Evolutionary conservation across 2,329 filamentous ascomycete species (phyloP), one percentile per base, ranked within the genome.

Genomic region (Penicillium oxalicum): DNA sequence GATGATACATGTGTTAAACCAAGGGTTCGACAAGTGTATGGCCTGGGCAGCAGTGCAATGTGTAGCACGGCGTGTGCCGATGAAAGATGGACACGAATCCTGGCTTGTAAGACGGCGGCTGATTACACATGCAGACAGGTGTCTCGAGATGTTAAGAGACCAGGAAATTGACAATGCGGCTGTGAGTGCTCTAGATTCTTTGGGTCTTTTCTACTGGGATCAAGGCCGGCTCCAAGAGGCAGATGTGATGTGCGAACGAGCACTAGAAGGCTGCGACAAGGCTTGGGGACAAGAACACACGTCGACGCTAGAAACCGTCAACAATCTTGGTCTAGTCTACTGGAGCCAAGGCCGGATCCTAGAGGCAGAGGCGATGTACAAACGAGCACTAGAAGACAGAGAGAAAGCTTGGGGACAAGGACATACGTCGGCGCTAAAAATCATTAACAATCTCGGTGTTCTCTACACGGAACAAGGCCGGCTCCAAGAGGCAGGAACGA

Each of bases 1-100:
- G 55, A 42, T 50, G 2, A 55, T 65, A 37, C 57, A 66, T 35
- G 53, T 59, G 12, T 60, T 65, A 25, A 55, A 64, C 12, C 58
- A 64, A 40, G 54, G 57, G 24, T 62, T 50, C 53, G 61, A 53
- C 32, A 25, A 51, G 27, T 40, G 47, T 24, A n/a, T 52, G 36
- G 40, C 49, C 38, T 45, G 4, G n/a, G 40, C n/a, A 1, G 51
- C 54, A 37, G 29, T 59, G 1, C 33, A 58, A 38, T 54, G 36
- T 28, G 48, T 61, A 52, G 51, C 53, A 18, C 47, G 49, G 35
- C 28, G 25, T 18, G 45, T 57, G 1, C 49, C 52, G 5, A 39
- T 1, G 3, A 0, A 3, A 11, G 37, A 18, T 27, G 35, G 44
- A 0, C 48, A 44, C 29, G 9, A 53, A 13, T 59, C 56, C 48